Conservation (phyloP, 2,329 filamentous ascomycete species). For the Scopulariopsis brevicaulis region DNA sequence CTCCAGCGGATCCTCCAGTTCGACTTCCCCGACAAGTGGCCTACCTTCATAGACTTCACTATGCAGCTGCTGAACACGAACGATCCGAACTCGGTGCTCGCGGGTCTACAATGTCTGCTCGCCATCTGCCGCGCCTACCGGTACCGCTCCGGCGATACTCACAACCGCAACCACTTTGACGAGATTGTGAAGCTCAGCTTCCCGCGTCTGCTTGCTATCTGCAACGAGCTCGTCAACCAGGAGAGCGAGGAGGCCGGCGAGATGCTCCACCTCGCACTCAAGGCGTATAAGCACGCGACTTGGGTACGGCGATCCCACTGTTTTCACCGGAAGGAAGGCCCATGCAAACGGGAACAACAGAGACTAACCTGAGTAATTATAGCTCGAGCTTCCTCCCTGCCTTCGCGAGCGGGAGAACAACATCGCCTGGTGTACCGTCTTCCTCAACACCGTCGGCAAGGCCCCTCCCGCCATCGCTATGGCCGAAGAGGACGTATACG, state of each 20-base stretch:
- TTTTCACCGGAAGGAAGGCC: slow-evolving; percentile 5
- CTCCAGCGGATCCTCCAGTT: slow-evolving; percentile 92
- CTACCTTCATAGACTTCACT: slow-evolving; percentile 86
- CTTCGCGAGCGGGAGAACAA: slow-evolving; percentile 73
- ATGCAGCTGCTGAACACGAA: slow-evolving; percentile 79
- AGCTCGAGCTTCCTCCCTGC: slow-evolving; percentile 77
- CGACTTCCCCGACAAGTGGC: slow-evolving; percentile 93
- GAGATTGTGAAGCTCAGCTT: slow-evolving; percentile 89
- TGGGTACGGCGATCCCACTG: slow-evolving; percentile 47
- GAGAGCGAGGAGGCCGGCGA: slow-evolving; percentile 90
- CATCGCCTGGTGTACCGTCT: slow-evolving; percentile 92
- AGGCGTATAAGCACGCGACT: slow-evolving; percentile 96
- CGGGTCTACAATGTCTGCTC: slow-evolving; percentile 85
- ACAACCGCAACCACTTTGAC: slow-evolving; percentile 73
- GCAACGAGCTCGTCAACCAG: slow-evolving; percentile 79
- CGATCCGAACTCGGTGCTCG: slow-evolving; percentile 77
- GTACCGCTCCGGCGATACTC: slow-evolving; percentile 75
- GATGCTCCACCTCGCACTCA: slow-evolving; percentile 90
- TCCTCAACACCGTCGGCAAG: slow-evolving; percentile 83
- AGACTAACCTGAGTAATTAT: slow-evolving; percentile 6
- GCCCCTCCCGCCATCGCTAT: slow-evolving; percentile 68
- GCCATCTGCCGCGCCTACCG: slow-evolving; percentile 93
- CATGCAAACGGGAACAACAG: neutral
- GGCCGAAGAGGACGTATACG: slow-evolving; percentile 65
- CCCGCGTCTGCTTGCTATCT: slow-evolving; percentile 75